phyloP scores from a whole-genome alignment of 2,329 filamentous ascomycete species.

The Pestalotiopsis sp. region DNA sequence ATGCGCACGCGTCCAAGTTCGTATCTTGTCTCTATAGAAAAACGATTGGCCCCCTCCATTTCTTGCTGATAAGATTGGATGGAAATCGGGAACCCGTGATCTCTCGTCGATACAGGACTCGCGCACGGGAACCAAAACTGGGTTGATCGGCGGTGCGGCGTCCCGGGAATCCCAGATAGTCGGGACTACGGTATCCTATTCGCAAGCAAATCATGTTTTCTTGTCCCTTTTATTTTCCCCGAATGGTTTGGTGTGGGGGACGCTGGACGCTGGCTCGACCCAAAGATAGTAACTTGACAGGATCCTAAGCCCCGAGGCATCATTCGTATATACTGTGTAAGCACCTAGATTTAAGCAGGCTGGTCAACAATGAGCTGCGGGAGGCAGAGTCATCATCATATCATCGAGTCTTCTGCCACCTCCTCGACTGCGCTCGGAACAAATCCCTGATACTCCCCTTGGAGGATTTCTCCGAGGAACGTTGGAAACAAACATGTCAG shows the following conservation, averaged over 20 bases:
- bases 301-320: background rate
- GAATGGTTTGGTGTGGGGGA: background rate
- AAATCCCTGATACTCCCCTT: too few species aligned
- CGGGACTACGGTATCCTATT: background rate
- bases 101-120: background rate
- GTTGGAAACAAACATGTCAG: background rate
- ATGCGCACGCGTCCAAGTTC: too few species aligned
- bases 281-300: background rate
- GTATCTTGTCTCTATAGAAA: too few species aligned
- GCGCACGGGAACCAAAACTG: too few species aligned
- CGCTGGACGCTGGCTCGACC: background rate
- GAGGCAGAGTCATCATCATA: background rate
- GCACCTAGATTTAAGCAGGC: too few species aligned
- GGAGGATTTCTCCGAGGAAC: background rate
- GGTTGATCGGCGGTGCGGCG: background rate
- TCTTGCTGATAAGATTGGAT: background rate
- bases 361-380: too few species aligned
- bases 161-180: conserved; percentile 6
- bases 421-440: background rate
- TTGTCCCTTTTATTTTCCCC: background rate
- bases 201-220: background rate
- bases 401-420: background rate
- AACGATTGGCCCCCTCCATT: background rate
- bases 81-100: background rate
- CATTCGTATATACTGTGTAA: background rate